These are phyloP conservation scores for Tylopilus felleus DNA, from an alignment of 768 basidiomycete species.

Conservation along the genomic window DNA sequence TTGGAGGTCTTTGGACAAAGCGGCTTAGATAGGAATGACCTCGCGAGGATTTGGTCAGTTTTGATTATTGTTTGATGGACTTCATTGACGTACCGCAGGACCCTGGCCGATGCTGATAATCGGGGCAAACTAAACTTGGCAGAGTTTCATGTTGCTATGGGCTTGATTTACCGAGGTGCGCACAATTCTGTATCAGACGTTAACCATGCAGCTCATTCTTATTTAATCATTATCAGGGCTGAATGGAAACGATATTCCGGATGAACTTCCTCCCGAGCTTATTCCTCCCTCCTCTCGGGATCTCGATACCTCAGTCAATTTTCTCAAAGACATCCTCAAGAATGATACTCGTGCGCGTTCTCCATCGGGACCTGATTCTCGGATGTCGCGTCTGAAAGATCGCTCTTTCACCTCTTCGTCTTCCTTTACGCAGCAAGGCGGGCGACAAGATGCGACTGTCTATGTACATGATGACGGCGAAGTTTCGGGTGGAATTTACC, in stretches of 20 bases:
- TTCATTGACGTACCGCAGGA: conserved; percentile 47
- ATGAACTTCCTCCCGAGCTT: conserved; percentile 82
- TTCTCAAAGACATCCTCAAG: conserved; percentile 83
- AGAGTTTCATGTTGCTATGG: conserved; percentile 99
- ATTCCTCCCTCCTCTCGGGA: conserved; percentile 89
- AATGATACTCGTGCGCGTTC: conserved; percentile 79
- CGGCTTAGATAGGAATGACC: conserved; percentile 82
- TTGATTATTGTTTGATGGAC: not conserved
- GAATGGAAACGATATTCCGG: conserved; percentile 90
- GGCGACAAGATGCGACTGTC: conserved; percentile 83
- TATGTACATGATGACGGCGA: conserved; percentile 78
- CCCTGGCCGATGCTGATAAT: conserved; percentile 87
- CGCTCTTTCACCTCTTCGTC: conserved; percentile 66
- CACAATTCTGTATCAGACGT: conserved; percentile 17
- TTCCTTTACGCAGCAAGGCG: conserved; percentile 45
- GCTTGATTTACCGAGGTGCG: conserved; percentile 92
- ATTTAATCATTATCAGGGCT: conserved; percentile 51
- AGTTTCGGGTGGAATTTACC: conserved; percentile 66
- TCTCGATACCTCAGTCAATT: conserved; percentile 84
- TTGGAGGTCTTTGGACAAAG: conserved; percentile 93
- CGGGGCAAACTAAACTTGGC: conserved; percentile 93
- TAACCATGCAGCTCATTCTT: not conserved
- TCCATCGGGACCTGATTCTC: conserved; percentile 48
- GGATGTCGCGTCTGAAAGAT: conserved; percentile 59
- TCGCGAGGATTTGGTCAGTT: conserved; percentile 89